Conservation (phyloP, 495 filamentous ascomycete genomes). For the Hypoxylon lienhwacheense region DNA sequence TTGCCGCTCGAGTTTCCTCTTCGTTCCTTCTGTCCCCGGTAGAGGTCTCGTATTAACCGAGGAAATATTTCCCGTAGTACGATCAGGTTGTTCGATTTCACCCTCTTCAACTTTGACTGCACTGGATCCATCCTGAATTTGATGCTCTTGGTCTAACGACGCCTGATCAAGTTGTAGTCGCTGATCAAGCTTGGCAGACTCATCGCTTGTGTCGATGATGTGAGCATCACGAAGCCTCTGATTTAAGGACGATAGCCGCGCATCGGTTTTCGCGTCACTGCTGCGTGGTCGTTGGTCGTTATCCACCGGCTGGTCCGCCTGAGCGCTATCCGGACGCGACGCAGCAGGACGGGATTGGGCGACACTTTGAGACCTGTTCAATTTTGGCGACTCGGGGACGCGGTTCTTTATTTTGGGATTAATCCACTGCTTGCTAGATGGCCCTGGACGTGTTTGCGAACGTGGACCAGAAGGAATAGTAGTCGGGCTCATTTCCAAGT, state of each 20-base stretch:
- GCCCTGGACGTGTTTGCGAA: conserved; percentile 49
- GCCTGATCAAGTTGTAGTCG: conserved; percentile 46
- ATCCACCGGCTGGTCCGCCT: conserved; percentile 48
- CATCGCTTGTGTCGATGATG: conserved; percentile 40
- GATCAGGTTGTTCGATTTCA: conserved; percentile 3
- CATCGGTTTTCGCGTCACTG: conserved; percentile 49
- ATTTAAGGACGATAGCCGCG: conserved; percentile 34
- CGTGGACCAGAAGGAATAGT: conserved; percentile 62
- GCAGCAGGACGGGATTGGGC: conserved; percentile 47
- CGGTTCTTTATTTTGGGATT: conserved; percentile 55
- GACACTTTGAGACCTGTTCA: conserved; percentile 47
- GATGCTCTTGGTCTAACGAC: conserved; percentile 43
- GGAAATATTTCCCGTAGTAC: background rate
- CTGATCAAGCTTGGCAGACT: conserved; percentile 39
- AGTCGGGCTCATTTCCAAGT: conserved; percentile 55
- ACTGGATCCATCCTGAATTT: conserved; percentile 17
- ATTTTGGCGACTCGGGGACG: conserved; percentile 49
- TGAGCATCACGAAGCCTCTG: conserved; percentile 40
- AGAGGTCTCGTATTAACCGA: background rate
- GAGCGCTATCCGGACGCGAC: conserved; percentile 41
- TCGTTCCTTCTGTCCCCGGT: conserved; percentile 2
- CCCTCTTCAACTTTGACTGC: conserved; percentile 11
- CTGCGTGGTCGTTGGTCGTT: conserved; percentile 47
- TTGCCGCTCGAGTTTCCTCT: conserved; percentile 14
- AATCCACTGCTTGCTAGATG: conserved; percentile 64